Conservation (phyloP, 208 protist species). For the Acanthamoeba royreba region DNA sequence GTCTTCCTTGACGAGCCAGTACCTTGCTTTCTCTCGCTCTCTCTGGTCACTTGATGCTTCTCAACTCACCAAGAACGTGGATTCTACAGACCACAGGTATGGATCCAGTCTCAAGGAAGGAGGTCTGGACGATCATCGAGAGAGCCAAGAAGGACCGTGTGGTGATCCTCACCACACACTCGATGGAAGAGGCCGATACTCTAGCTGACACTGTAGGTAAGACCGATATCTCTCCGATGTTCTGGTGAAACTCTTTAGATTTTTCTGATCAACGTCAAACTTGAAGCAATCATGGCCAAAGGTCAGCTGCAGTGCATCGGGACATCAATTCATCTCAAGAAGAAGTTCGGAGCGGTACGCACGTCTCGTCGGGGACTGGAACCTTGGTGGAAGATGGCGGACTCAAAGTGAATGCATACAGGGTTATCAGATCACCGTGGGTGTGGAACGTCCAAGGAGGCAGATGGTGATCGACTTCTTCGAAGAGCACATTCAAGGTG, state of each 20-base stretch:
- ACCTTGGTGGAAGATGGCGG: too few relatives aligned
- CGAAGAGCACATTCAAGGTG: not conserved
- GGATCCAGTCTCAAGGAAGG: slow-evolving; percentile 66
- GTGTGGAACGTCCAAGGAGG: not conserved
- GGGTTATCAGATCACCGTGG: slow-evolving; percentile 40
- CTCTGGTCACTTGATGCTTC: too few relatives aligned
- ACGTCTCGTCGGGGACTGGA: too few relatives aligned
- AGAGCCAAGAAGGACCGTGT: slow-evolving; percentile 56
- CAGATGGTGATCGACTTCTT: slow-evolving; percentile 1
- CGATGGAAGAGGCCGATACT: slow-evolving; percentile 59
- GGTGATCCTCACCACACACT: slow-evolving; percentile 70
- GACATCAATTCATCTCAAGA: slow-evolving; percentile 43
- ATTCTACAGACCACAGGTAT: slow-evolving; percentile 73
- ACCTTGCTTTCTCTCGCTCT: not conserved
- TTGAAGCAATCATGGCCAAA: slow-evolving; percentile 41
- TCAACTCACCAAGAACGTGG: too few relatives aligned
- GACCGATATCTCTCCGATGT: too few relatives aligned
- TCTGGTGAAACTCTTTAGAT: too few relatives aligned
- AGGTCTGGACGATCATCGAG: slow-evolving; percentile 75
- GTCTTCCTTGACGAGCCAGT: slow-evolving; percentile 71
- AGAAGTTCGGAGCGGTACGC: slow-evolving; percentile 49
- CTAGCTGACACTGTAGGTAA: slow-evolving; percentile 17
- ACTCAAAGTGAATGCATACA: too few relatives aligned
- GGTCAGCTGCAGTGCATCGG: slow-evolving; percentile 37
- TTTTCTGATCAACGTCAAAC: too few relatives aligned